These are phyloP conservation scores for Tilletia caries DNA, from an alignment of 1,284 basidiomycete genomes.

Conservation along the genomic window DNA sequence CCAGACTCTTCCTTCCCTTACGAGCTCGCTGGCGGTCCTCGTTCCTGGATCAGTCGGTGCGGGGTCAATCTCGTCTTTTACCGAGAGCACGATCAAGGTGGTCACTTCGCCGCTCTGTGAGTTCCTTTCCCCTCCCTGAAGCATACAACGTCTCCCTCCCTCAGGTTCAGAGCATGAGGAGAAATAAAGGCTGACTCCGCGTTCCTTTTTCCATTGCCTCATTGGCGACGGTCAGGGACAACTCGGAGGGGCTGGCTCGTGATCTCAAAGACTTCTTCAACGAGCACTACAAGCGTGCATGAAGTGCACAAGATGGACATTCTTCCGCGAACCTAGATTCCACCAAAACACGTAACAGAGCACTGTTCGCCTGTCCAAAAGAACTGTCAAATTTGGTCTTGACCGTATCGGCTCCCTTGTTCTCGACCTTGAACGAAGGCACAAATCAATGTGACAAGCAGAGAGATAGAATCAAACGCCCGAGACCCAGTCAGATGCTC, in stretches of 20 bases:
- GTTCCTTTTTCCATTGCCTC: not conserved
- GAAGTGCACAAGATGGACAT: too few species aligned
- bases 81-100: constrained; percentile 35
- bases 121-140: constrained; percentile 12
- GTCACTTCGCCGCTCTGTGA: constrained; percentile 44
- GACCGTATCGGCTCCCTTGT: too few species aligned
- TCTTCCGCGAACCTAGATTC: too few species aligned
- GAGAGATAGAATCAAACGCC: too few species aligned
- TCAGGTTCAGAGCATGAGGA: too few species aligned
- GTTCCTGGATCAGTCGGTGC: constrained; percentile 27
- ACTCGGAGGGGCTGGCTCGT: constrained; percentile 5
- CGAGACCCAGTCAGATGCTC: too few species aligned
- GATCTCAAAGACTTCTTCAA: constrained; percentile 19
- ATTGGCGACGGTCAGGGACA: not conserved
- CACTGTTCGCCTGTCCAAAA: too few species aligned
- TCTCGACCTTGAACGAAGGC: too few species aligned
- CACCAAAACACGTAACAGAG: too few species aligned
- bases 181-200: not conserved
- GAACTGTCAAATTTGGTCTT: too few species aligned
- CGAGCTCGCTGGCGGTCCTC: constrained; percentile 29
- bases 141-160: too few species aligned
- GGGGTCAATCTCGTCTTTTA: constrained; percentile 28
- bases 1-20: constrained; percentile 28
- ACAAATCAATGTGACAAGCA: too few species aligned
- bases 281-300: not conserved